A percentile compares a stretch with the other conserved stretches of the same genome.
phyloP scores from a whole-genome alignment of 768 basidiomycete genomes.

The Paxillus rubicundulus region DNA sequence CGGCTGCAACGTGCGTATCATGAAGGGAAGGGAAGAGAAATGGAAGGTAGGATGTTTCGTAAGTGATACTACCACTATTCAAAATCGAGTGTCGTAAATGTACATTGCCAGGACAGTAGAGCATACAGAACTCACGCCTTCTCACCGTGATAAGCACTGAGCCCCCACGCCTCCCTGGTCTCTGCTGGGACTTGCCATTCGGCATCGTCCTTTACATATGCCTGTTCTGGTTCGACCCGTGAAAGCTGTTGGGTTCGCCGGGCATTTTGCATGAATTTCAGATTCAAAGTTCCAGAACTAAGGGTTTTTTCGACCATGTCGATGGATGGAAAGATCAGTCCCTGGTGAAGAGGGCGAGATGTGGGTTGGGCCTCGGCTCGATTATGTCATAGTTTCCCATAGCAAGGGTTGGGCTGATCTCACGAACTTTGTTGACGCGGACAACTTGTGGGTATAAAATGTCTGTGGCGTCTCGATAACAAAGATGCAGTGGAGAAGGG shows the following conservation, averaged over 20 bases:
- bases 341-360: not conserved
- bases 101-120: conserved; percentile 14
- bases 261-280: conserved; percentile 75
- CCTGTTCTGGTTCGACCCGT: conserved; percentile 48
- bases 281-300: conserved; percentile 61
- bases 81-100: conserved; percentile 15
- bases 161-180: conserved; percentile 52
- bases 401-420: not conserved
- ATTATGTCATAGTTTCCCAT: conserved; percentile 25
- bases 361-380: not conserved
- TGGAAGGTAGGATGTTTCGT: conserved; percentile 65
- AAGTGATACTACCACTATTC: conserved; percentile 33
- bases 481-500: not conserved
- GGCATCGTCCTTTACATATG: conserved; percentile 58
- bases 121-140: conserved; percentile 24
- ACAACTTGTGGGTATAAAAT: not conserved
- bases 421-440: not conserved
- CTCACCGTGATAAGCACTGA: conserved; percentile 24
- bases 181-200: conserved; percentile 62
- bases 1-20: conserved; percentile 22
- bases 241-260: conserved; percentile 52
- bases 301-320: conserved; percentile 45
- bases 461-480: not conserved
- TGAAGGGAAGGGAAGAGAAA: conserved; percentile 52
- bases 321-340: not conserved